phyloP scores from a whole-genome alignment of 2,329 filamentous ascomycete genomes.

The Cordyceps cicadae region DNA sequence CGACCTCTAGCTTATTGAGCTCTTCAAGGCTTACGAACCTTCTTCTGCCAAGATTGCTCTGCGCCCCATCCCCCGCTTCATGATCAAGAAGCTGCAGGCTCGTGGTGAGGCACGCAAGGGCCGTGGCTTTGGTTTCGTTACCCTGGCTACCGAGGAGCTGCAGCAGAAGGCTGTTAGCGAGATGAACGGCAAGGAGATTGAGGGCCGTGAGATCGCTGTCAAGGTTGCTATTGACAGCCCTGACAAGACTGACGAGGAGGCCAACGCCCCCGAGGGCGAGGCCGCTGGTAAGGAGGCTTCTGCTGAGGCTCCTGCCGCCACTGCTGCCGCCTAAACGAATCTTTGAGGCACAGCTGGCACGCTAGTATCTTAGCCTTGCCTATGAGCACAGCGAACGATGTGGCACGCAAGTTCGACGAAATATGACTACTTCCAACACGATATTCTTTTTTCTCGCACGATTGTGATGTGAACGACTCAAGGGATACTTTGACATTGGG shows the following conservation, averaged over 20 bases:
- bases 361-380: conserved; percentile 7
- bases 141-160: conserved; percentile 85
- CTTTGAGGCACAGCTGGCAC: conserved; percentile 5
- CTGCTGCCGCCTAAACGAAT: conserved; percentile 23
- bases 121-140: conserved; percentile 97
- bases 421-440: conserved; percentile 23
- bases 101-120: conserved; percentile 98
- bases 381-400: conserved; percentile 29
- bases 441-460: not conserved
- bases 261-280: conserved; percentile 45
- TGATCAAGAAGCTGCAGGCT: conserved; percentile 99
- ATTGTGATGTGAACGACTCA: conserved; percentile 3
- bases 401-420: conserved; percentile 32
- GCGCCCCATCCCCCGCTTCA: conserved; percentile 96
- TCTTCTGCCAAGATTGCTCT: conserved; percentile 97
- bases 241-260: conserved; percentile 88
- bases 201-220: conserved; percentile 97
- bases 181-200: conserved; percentile 99
- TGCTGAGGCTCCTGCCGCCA: conserved; percentile 22
- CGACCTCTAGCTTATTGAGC: conserved; percentile 74
- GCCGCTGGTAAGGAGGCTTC: conserved; percentile 34
- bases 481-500: conserved; percentile 7
- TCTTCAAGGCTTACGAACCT: conserved; percentile 87
- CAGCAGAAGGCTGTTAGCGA: conserved; percentile 95
- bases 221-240: conserved; percentile 99